Evolutionary conservation across 2,329 filamentous ascomycete species (phyloP).

Genomic region (Aspergillus alliaceus): DNA sequence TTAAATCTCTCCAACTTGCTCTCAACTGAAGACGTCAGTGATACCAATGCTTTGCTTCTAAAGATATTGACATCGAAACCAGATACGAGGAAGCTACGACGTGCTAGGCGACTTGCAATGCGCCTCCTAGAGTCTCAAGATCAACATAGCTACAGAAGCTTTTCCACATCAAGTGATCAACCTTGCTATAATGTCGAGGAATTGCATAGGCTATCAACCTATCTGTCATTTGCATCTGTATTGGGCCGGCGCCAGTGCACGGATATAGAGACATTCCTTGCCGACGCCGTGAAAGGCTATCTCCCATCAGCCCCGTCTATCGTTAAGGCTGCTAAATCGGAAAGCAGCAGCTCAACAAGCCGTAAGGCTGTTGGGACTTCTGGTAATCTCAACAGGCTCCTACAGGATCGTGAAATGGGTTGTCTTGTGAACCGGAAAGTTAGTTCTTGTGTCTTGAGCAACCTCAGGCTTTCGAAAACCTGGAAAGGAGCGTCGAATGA

Average conservation of each 20-base stretch:
- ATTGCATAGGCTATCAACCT: conserved; percentile 6
- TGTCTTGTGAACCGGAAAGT: conserved; percentile 14
- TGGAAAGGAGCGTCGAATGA: conserved; percentile 62
- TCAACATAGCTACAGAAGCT: neutral
- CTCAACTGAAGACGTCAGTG: conserved; percentile 3
- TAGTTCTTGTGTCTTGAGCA: conserved; percentile 29
- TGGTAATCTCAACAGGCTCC: conserved; percentile 17
- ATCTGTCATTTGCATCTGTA: conserved; percentile 9
- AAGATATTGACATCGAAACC: neutral
- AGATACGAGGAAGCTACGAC: neutral
- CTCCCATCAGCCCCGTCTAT: conserved; percentile 19
- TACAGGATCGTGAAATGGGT: conserved; percentile 34
- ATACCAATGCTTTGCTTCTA: conserved; percentile 9
- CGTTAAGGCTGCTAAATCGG: conserved; percentile 2
- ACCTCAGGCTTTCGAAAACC: conserved; percentile 45
- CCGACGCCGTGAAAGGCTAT: conserved; percentile 19
- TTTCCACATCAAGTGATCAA: neutral
- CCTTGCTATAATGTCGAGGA: neutral
- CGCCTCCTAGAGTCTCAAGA: conserved; percentile 1
- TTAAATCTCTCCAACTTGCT: conserved; percentile 11
- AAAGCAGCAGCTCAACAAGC: neutral
- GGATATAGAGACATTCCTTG: conserved; percentile 23
- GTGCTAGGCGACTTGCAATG: conserved; percentile 3
- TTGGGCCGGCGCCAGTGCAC: conserved; percentile 17
- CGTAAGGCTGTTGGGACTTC: neutral